Conservation (phyloP, 108 stramenopile species). For the Mediolabrus comicus region DNA sequence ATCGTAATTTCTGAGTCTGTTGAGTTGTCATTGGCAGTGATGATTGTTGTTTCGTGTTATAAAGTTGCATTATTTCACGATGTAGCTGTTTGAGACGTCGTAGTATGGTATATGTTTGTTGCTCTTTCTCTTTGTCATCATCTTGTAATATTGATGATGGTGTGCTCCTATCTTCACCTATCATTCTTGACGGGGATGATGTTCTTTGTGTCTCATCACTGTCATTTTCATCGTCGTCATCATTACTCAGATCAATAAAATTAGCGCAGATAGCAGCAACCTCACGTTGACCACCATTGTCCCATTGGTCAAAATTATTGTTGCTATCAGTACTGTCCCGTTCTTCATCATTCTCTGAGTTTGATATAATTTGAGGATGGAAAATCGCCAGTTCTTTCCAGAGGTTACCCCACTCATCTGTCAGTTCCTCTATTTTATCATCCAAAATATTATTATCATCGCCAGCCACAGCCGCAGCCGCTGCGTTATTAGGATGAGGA, state of each 20-base stretch:
- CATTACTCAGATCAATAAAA: constrained; percentile 8
- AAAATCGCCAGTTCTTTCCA: constrained; percentile 13
- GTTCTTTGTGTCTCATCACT: background rate
- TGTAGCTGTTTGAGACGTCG: constrained; percentile 13
- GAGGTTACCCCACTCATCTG: constrained; percentile 17
- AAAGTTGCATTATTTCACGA: background rate
- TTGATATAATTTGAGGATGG: background rate
- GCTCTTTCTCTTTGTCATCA: background rate
- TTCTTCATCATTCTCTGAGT: background rate
- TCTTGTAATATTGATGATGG: background rate
- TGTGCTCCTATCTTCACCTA: background rate
- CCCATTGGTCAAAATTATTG: background rate
- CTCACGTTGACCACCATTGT: constrained; percentile 10
- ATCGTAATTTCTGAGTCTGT: constrained; percentile 13
- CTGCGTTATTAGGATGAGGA: too few relatives aligned
- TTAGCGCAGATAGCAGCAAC: constrained; percentile 16
- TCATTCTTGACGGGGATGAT: background rate
- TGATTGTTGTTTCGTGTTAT: background rate
- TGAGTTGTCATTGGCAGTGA: background rate
- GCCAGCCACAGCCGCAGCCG: background rate
- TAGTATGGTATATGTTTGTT: background rate
- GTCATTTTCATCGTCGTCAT: background rate
- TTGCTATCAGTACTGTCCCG: background rate
- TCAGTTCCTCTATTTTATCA: constrained; percentile 10
- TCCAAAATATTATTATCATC: background rate